A percentile compares a stretch with the other conserved stretches of the same genome.
phyloP scores from a whole-genome alignment of 2,329 filamentous ascomycete genomes.

The Exophiala spinifera region DNA sequence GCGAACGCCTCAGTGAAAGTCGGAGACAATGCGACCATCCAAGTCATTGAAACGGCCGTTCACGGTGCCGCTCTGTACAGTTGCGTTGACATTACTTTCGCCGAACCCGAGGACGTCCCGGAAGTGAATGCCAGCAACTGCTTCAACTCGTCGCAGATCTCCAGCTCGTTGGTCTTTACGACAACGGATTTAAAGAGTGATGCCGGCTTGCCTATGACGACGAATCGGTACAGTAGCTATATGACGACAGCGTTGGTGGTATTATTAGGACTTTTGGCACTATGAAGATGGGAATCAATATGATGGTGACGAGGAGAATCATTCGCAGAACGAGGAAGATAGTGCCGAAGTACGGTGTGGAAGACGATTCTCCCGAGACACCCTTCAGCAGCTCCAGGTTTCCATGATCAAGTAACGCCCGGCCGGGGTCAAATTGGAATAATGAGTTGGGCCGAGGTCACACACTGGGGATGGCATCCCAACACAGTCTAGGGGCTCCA shows the following conservation, averaged over 20 bases:
- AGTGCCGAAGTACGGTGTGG: no score
- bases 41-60: conserved; percentile 76
- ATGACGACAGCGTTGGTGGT: conserved; percentile 13
- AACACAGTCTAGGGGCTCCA: no score
- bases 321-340: no score
- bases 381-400: no score
- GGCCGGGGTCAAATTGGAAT: no score
- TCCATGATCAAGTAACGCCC: no score
- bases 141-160: conserved; percentile 77
- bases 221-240: conserved; percentile 15
- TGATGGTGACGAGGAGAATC: no score
- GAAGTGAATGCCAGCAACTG: conserved; percentile 80
- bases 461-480: no score
- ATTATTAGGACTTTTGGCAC: conserved; percentile 6
- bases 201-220: conserved; percentile 3
- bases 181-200: conserved; percentile 14
- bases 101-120: conserved; percentile 70
- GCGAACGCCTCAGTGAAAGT: conserved; percentile 65
- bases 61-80: conserved; percentile 82
- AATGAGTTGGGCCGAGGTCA: no score
- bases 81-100: conserved; percentile 92
- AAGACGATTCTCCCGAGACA: no score
- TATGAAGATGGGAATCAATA: conserved; percentile 3
- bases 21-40: conserved; percentile 89
- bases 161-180: conserved; percentile 70